Evolutionary conservation across 495 filamentous ascomycete species (phyloP).

Genomic region (Xylaria nigripes): DNA sequence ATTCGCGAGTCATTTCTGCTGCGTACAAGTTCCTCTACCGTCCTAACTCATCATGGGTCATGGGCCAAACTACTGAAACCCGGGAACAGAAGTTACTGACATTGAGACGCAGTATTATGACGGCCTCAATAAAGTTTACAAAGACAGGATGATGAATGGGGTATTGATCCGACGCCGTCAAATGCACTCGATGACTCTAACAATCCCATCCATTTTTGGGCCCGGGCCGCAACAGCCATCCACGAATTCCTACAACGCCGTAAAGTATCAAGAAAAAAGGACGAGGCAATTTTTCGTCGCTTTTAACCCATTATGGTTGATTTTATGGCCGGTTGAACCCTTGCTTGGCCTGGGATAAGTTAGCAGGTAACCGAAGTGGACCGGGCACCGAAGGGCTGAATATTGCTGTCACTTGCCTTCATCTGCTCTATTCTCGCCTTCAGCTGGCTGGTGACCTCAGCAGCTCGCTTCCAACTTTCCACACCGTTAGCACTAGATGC

Average conservation of each 20-base stretch:
- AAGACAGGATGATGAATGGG: conserved; percentile 12
- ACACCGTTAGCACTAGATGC: conserved; percentile 49
- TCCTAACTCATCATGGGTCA: not conserved
- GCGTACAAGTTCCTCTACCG: not conserved
- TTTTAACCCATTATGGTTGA: not conserved
- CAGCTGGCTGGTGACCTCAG: conserved; percentile 96
- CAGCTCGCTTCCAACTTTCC: conserved; percentile 95
- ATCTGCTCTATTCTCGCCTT: conserved; percentile 89
- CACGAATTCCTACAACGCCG: conserved; percentile 13
- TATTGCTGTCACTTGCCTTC: conserved; percentile 38
- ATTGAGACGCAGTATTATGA: not conserved
- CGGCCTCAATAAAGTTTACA: not conserved
- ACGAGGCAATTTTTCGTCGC: not conserved
- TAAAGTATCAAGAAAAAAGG: not conserved
- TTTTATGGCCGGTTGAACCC: conserved; percentile 25
- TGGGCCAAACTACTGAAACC: not conserved
- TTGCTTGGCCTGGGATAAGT: conserved; percentile 23
- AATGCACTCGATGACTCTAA: conserved; percentile 14
- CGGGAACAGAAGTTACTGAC: not conserved
- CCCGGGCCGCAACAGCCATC: not conserved
- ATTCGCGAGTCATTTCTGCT: not conserved
- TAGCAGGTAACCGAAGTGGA: not conserved
- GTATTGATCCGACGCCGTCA: conserved; percentile 25
- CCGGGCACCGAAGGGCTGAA: not conserved
- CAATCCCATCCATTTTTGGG: not conserved